Evolutionary conservation across 2,329 filamentous ascomycete species (phyloP).

Genomic region (Curvularia verruculosa): DNA sequence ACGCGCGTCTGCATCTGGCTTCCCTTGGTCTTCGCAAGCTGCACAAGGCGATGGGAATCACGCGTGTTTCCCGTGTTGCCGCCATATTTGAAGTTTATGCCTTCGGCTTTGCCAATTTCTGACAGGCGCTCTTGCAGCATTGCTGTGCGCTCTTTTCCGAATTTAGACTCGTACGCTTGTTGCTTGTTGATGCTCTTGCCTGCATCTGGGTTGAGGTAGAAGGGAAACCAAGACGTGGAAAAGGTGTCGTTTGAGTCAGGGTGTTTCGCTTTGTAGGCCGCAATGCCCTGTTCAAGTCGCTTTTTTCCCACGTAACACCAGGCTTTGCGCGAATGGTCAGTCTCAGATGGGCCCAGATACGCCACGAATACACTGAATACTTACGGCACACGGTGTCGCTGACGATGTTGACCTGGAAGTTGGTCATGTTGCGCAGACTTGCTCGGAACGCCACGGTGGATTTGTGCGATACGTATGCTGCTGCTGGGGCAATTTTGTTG

Average conservation of each 20-base stretch:
- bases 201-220: constrained; percentile 75
- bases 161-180: constrained; percentile 65
- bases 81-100: constrained; percentile 74
- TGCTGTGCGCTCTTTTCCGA: constrained; percentile 66
- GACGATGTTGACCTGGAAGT: constrained; percentile 74
- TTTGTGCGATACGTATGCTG: constrained; percentile 4
- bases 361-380: constrained; percentile 20
- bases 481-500: constrained; percentile 6
- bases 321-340: constrained; percentile 26
- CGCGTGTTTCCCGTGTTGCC: constrained; percentile 77
- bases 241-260: constrained; percentile 71
- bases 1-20: constrained; percentile 55
- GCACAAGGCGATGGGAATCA: constrained; percentile 74
- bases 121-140: constrained; percentile 65
- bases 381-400: constrained; percentile 82
- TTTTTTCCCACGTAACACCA: constrained; percentile 78
- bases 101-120: constrained; percentile 65
- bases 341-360: not conserved
- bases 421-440: constrained; percentile 50
- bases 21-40: constrained; percentile 67
- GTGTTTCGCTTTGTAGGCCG: constrained; percentile 66
- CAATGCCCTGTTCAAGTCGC: constrained; percentile 74
- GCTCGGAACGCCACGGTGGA: constrained; percentile 45
- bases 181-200: constrained; percentile 62
- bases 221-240: constrained; percentile 75